Conservation (phyloP, 129 eudicot genomes). For the Tagetes patula region DNA sequence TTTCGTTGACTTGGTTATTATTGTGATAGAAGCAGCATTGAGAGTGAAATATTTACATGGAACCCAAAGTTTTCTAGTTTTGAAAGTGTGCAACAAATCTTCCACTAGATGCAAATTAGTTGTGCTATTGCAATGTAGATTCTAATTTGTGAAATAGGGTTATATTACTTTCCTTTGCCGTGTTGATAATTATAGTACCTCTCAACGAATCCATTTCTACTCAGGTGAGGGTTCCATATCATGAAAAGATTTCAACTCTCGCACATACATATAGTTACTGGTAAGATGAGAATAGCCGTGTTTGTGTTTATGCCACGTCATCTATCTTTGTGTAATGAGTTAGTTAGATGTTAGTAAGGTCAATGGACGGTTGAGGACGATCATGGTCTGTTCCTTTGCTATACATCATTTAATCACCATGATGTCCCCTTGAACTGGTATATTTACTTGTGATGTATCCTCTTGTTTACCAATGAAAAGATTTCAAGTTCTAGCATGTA, state of each 20-base stretch:
- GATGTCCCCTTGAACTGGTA: no score
- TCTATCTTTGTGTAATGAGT: background rate
- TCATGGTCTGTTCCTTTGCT: no score
- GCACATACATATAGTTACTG: background rate
- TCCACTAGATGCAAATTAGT: background rate
- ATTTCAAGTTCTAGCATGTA: no score
- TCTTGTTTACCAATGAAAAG: background rate
- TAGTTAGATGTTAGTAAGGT: background rate
- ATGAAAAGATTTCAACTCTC: slow-evolving; percentile 16
- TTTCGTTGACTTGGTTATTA: background rate
- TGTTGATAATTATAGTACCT: background rate
- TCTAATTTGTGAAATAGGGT: background rate
- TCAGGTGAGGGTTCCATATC: slow-evolving; percentile 26
- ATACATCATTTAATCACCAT: no score
- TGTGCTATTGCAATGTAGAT: background rate
- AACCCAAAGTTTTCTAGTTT: slow-evolving; percentile 17
- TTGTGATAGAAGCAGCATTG: slow-evolving; percentile 19
- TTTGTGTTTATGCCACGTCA: background rate
- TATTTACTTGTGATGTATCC: background rate
- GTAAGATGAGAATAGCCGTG: background rate
- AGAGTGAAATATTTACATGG: slow-evolving; percentile 31
- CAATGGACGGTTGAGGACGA: background rate
- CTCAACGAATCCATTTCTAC: slow-evolving; percentile 1
- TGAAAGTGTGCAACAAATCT: slow-evolving; percentile 16
- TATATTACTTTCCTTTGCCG: background rate